These are phyloP conservation scores for Paramecium bursaria DNA, from an alignment of 73 alveolate species.

Conservation along the genomic window DNA sequence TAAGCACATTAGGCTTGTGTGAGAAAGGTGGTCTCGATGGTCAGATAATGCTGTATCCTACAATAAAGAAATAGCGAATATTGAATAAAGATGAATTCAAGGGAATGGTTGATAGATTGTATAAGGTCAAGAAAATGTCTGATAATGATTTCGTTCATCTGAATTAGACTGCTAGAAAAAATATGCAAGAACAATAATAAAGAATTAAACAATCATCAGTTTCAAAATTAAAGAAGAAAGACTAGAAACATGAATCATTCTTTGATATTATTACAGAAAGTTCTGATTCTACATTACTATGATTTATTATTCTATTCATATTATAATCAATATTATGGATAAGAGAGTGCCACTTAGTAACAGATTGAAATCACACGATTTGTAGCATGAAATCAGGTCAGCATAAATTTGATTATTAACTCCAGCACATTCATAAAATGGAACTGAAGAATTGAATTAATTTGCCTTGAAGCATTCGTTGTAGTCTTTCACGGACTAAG, in stretches of 20 bases:
- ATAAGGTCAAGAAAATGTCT: constrained; percentile 61
- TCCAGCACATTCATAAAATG: constrained; percentile 38
- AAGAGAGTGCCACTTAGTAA: too few relatives aligned
- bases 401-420: constrained; percentile 16
- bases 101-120: constrained; percentile 67
- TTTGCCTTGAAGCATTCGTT: constrained; percentile 16
- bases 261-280: constrained; percentile 41
- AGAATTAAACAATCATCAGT: not conserved
- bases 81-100: constrained; percentile 63
- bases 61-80: constrained; percentile 56
- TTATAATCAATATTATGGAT: too few relatives aligned
- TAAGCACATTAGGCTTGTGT: constrained; percentile 62
- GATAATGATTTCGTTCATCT: constrained; percentile 60
- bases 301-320: too few relatives aligned
- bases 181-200: not conserved
- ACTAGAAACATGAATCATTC: constrained; percentile 36
- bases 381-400: constrained; percentile 7
- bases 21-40: constrained; percentile 71
- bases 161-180: constrained; percentile 46
- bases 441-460: constrained; percentile 8
- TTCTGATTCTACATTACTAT: not conserved
- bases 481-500: not conserved
- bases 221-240: constrained; percentile 25
- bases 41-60: constrained; percentile 70
- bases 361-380: constrained; percentile 31